phyloP scores from a whole-genome alignment of 2,329 filamentous ascomycete species.

The Penicillium sp. region DNA sequence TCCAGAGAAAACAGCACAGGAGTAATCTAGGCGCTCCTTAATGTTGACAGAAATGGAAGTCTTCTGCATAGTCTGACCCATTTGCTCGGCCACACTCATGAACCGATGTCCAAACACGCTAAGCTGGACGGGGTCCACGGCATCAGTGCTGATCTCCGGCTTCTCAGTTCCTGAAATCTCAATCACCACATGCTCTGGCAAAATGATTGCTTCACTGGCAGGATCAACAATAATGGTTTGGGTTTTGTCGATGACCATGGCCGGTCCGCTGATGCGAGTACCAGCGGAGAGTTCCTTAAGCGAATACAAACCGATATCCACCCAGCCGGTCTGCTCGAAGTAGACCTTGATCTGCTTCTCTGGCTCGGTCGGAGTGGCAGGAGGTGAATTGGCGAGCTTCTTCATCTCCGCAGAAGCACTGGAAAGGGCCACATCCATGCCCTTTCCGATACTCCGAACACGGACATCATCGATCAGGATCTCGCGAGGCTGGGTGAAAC shows the following conservation, averaged over 20 bases:
- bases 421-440: constrained; percentile 59
- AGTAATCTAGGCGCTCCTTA: constrained; percentile 83
- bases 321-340: constrained; percentile 32
- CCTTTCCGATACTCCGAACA: constrained; percentile 75
- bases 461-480: constrained; percentile 88
- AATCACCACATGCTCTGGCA: constrained; percentile 88
- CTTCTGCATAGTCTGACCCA: constrained; percentile 58
- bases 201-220: constrained; percentile 68
- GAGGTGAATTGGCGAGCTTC: constrained; percentile 38
- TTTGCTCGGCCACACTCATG: constrained; percentile 60
- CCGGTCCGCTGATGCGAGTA: constrained; percentile 59
- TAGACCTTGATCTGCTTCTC: constrained; percentile 47
- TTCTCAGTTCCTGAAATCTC: constrained; percentile 65
- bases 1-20: constrained; percentile 75
- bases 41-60: constrained; percentile 64
- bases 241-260: constrained; percentile 68
- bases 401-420: constrained; percentile 66
- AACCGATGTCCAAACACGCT: constrained; percentile 57
- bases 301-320: constrained; percentile 38
- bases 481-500: constrained; percentile 79
- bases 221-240: constrained; percentile 92
- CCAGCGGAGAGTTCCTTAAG: constrained; percentile 35
- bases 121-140: constrained; percentile 52
- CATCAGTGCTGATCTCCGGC: constrained; percentile 30
- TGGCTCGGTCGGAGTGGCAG: constrained; percentile 59